phyloP scores from a whole-genome alignment of 495 filamentous ascomycete genomes.

The Neurospora hispaniola region DNA sequence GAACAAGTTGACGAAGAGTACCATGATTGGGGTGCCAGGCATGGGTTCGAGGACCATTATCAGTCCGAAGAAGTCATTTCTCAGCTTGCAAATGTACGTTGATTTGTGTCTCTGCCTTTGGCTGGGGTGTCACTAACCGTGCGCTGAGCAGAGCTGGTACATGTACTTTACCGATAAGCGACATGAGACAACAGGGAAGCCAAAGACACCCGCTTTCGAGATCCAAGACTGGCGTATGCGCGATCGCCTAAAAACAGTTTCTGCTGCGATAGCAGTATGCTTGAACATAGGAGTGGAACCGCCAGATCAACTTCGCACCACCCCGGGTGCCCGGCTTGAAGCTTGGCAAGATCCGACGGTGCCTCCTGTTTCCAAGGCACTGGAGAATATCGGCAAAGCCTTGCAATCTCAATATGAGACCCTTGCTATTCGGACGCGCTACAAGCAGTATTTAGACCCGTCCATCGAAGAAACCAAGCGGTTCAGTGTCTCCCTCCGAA shows the following conservation, averaged over 20 bases:
- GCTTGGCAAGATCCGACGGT: conserved; percentile 92
- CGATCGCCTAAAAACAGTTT: conserved; percentile 92
- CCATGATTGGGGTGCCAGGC: conserved; percentile 45
- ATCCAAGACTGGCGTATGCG: conserved; percentile 95
- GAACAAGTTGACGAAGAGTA: conserved; percentile 29
- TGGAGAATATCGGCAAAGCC: conserved; percentile 92
- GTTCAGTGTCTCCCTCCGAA: conserved; percentile 77
- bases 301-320: conserved; percentile 88
- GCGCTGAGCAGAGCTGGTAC: conserved; percentile 64
- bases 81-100: conserved; percentile 44
- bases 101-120: conserved; percentile 11
- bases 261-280: conserved; percentile 85
- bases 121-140: conserved; percentile 6
- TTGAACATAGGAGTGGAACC: conserved; percentile 97
- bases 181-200: conserved; percentile 91
- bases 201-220: conserved; percentile 46
- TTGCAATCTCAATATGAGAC: conserved; percentile 93
- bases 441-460: conserved; percentile 92
- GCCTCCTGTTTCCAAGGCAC: conserved; percentile 67
- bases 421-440: conserved; percentile 82
- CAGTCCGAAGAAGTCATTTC: conserved; percentile 54
- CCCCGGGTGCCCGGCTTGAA: conserved; percentile 83
- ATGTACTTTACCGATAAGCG: conserved; percentile 99
- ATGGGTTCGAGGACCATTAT: conserved; percentile 62
- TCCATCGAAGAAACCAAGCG: conserved; percentile 95